Percentiles rank a stretch among this genome's conserved stretches.
phyloP scores from a whole-genome alignment of 768 basidiomycete genomes.

The Harrya chromipes region DNA sequence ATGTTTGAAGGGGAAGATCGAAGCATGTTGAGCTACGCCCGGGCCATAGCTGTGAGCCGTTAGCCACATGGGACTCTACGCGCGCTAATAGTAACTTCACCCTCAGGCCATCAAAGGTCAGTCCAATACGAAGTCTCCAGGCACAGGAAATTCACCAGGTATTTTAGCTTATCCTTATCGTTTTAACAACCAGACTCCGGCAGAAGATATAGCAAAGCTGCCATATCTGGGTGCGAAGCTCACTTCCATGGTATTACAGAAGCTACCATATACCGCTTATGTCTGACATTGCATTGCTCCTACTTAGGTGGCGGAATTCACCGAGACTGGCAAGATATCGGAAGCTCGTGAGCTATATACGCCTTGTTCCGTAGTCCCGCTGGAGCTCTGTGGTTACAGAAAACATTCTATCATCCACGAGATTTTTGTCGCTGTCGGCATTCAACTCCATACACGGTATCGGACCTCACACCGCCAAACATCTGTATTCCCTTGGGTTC shows the following conservation, averaged over 20 bases:
- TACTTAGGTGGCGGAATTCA: conserved; percentile 60
- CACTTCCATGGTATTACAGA: conserved; percentile 41
- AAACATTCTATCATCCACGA: conserved; percentile 43
- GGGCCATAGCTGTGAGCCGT: conserved; percentile 74
- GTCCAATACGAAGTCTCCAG: not conserved
- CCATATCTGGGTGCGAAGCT: conserved; percentile 53
- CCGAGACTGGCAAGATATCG: conserved; percentile 49
- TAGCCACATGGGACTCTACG: conserved; percentile 22
- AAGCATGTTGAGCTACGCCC: conserved; percentile 69
- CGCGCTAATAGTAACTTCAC: not conserved
- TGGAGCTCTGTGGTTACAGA: conserved; percentile 33
- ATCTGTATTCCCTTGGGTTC: conserved; percentile 61
- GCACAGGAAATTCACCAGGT: not conserved
- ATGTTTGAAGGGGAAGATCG: conserved; percentile 64
- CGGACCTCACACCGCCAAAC: conserved; percentile 65
- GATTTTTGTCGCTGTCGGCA: conserved; percentile 52
- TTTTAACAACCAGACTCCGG: conserved; percentile 38
- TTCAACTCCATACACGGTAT: conserved; percentile 73
- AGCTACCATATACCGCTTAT: not conserved
- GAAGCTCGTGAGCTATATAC: conserved; percentile 46
- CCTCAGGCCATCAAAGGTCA: conserved; percentile 48
- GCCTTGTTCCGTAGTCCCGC: conserved; percentile 7
- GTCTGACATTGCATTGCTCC: not conserved
- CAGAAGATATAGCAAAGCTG: conserved; percentile 39
- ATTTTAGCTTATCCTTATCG: conserved; percentile 45